Base-by-base conservation (phyloP, 139 green algal species). In the Edaphochlamys debaryana region DNA sequence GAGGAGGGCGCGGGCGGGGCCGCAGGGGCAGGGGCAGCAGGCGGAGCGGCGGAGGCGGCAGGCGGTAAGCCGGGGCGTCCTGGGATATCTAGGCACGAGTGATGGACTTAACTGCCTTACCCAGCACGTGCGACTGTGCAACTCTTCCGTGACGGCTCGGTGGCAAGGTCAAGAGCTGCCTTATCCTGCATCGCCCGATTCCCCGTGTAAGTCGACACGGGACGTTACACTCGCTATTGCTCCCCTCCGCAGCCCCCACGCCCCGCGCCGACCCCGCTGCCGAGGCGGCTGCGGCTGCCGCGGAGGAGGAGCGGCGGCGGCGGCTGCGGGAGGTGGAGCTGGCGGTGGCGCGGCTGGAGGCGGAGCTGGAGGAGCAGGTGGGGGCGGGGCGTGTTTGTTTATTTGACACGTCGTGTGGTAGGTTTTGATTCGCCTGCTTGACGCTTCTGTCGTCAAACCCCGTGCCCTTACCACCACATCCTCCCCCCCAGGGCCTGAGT, bases 311-410 rank as follows among this genome's bases (percentile, higher is more conserved):
- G 71, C 77, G 85, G 74, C 87, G 88, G 60, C 80, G 79, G 78
- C 84, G 79, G 20, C 84, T 93, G 62, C 79, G 85, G 4, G 88
- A 94, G 84, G 90, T 95, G 67, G 92, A 95, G 90, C 74, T 94
- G 58, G 71, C 83, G 60, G 73, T 93, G 63, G 84, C 90, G 41
- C 40, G 85, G 54, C 87, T 91, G 54, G 77, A 89, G 27, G 92
- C 92, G 17, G 69, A 92, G 58, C 89, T 95, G 58, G 92, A 95
- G 72, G 90, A 95, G 62, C 32, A 89, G 48, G 90, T 90, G 30
- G 50, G 72, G 52, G 54, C 64, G 69, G 64, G 41, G 62, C 15
- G 62, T 42, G 41, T 52, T 48, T 41, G 52, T 78, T 38, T 50
- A 58, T 37, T 8, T 4, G 20, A 30, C 17, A 6, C 15, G 52